Percentiles rank a stretch among this genome's conserved stretches.
Conservation (phyloP, 1,139 yeast species). For the Geotrichum siamense region DNA sequence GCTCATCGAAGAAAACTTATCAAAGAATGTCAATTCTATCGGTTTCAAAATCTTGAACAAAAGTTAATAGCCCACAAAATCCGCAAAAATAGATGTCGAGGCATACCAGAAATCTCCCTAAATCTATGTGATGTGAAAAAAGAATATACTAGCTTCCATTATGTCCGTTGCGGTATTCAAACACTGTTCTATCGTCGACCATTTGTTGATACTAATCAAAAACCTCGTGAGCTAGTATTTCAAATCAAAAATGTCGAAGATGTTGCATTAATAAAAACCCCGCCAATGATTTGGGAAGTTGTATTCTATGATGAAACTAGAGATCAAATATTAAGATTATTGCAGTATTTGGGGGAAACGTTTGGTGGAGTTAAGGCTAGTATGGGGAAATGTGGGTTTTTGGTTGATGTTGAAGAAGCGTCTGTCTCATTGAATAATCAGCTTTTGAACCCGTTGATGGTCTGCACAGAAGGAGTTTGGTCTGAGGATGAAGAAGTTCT, state of each 20-base stretch:
- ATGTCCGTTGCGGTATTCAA: constrained; percentile 11
- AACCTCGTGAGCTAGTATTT: constrained; percentile 46
- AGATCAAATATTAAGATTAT: constrained; percentile 1
- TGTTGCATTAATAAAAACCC: constrained; percentile 14
- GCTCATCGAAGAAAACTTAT: constrained; percentile 51
- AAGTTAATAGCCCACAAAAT: constrained; percentile 49
- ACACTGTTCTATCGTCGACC: constrained; percentile 48
- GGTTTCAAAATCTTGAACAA: constrained; percentile 72
- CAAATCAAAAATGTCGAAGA: constrained; percentile 41
- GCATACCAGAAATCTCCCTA: constrained; percentile 50
- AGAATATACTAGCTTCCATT: constrained; percentile 36
- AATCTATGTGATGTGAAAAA: constrained; percentile 43
- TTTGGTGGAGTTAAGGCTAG: constrained; percentile 2
- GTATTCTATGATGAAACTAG: constrained; percentile 15
- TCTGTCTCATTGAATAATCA: constrained; percentile 9
- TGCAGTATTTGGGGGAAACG: constrained; percentile 2
- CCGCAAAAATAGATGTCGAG: constrained; percentile 45
- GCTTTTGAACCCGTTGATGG: constrained; percentile 5
- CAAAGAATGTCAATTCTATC: constrained; percentile 68
- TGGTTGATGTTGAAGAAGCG: constrained; percentile 9
- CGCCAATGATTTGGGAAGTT: constrained; percentile 15
- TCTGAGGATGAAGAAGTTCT: not conserved
- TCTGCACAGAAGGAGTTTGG: constrained; percentile 8
- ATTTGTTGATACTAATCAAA: constrained; percentile 40
- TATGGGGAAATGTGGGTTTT: constrained; percentile 11